Evolutionary conservation across 805 yeast genomes (phyloP), one percentile per base, ranked within the genome.

Genomic region (Saturnispora saitoi): DNA sequence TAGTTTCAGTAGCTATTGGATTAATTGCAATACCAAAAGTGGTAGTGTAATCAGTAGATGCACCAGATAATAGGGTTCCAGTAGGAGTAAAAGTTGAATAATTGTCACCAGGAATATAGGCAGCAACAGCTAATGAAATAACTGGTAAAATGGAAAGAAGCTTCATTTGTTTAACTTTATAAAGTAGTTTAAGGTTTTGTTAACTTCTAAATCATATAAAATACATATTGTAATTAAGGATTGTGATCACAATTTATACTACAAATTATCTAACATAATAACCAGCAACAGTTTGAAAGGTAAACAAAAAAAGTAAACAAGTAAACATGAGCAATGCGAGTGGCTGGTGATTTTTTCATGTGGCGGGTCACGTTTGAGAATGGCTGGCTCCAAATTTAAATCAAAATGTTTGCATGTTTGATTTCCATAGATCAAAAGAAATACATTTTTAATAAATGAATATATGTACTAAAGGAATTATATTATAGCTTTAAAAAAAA

Each of bases 1-100:
- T 44, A 30, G 70, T 68, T 31, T 67, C 62, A 9, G 73, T 58
- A 42, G 76, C 54, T 38, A 78, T 56, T 41, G 82, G 75, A 47
- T 72, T 70, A 49, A 83, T 78, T 45, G 83, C 84, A 57, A 84
- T 81, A 68, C 90, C 91, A 56, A 84, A 84, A 30, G 73, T 60
- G 38, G 70, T 64, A 19, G 75, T 51, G 68, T 76, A 79, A 53
- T 78, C 76, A 36, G 86, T 78, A 42, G 73, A 56, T 45, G 81
- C 86, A 57, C 76, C 78, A 10, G 72, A 48, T 50, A 73, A 72
- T 43, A 69, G 56, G 8, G 77, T 64, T 31, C 73, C 77, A 32
- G 67, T 48, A 51, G 90, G 88, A n/a, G 86, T 77, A 62, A 83
- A 71, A 38, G 86, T 79, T 47, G 83, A 67, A 81, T 81, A 82